Base-by-base conservation (phyloP, 768 basidiomycete genomes). In the Boletus rex-veris region DNA sequence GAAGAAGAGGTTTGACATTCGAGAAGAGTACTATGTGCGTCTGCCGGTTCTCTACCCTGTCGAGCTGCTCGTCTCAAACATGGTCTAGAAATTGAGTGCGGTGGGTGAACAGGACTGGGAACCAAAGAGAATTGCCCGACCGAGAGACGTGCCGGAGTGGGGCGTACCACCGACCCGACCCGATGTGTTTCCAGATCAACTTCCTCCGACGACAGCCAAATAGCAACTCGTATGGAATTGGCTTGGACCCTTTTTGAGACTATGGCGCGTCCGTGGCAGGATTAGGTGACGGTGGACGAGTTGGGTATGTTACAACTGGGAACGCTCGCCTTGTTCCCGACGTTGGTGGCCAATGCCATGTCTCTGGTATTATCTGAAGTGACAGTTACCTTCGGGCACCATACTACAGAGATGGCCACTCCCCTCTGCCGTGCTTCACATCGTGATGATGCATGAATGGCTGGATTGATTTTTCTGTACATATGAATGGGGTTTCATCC, bases 1-100 rank as follows among this genome's bases (percentile, higher is more conserved):
- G 50, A 78, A 86, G 71, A 88, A 86, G 74, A 88, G 84, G 74
- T 85, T 97, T 54, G 95, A 98, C 71, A 89, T 97, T 16, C 77
- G 92, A 50, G 96, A 98, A 68, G 95, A 97, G 66, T 99, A 98
- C 71, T 98, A 87, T 66, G 95, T 97, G 73, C 72, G 92, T 84
- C 48, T 53, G 19, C 24, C 21, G 3, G 16, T 26, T 12, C 15
- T 43, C 48, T 51, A 12, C 33, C 16, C 50, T 21, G 6, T 41
- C 21, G 4, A 16, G 24, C 3, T 16, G 24, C 28, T 38, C 33
- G 30, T 36, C 42, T 48, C 19, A 47, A 33, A 43, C 15, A 28
- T 31, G 4, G 12, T 7, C 6, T 19, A 71, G 90, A 84, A 85
- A 60, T 71, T 92, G 60, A 86, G 78, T 63, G 79, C 84, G 5